Evolutionary conservation across 1,284 basidiomycete genomes (phyloP), one percentile per base, ranked within the genome.

Genomic region (Ceratobasidium sp.): DNA sequence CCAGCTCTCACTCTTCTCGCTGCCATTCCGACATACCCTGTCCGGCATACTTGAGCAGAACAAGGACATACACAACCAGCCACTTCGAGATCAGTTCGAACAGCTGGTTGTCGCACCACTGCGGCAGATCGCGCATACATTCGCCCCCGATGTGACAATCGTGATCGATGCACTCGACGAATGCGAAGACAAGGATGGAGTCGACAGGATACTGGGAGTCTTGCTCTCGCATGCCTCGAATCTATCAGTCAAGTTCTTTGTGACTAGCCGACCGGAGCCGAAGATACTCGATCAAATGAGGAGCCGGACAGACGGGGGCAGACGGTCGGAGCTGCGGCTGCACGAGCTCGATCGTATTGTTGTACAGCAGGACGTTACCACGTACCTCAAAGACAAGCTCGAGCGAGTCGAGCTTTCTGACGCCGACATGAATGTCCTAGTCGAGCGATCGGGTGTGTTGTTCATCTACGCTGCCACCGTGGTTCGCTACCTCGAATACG

Each of bases 161-260:
- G 59, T 64, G 10, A 74, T 75, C 20, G 73, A 75, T 23, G 73
- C 73, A 0, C 30, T 75, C 8, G 73, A 75, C 60, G 73, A 75
- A 27, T 75, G 73, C 62, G 60, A 54, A 1, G 52, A 75, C 35
- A 41, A 66, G 44, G n/a, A 66, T n/a, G 50, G 73, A 10, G 60
- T 55, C 14, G 20, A 4, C 20, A 23, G 10, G 35, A 41, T 75
- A 8, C 35, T 75, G 16, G 20, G 16, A 0, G 48, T 46, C 12
- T 33, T 75, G 48, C 27, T 66, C 30, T 30, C 27, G 8, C n/a
- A 66, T 12, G 38, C 59, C 1, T 20, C 59, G 1, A 52, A 66
- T 2, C 46, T 75, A 3, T 35, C 60, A 27, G 48, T 75, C 12
- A 75, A 66, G 59, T 75, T 75, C 50, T 65, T 75, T n/a, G 35